Evolutionary conservation across 192 early-diverging fungal species (phyloP).

Genomic region (Backusella australiensis): DNA sequence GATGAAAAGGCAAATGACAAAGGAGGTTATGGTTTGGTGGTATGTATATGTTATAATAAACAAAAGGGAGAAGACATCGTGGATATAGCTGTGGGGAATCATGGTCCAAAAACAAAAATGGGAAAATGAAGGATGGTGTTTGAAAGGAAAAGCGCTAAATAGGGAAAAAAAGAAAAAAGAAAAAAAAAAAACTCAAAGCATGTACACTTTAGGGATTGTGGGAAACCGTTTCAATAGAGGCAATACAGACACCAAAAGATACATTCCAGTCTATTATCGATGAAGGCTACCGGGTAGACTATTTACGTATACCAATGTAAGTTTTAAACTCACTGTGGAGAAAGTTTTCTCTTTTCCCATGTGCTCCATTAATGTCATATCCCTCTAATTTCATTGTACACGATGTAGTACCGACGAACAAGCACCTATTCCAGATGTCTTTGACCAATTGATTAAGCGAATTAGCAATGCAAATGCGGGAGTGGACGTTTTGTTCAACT

Average conservation of each 20-base stretch:
- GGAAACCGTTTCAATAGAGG: slow-evolving; percentile 49
- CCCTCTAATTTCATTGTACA: background rate
- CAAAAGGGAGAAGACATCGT: background rate
- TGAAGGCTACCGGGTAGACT: slow-evolving; percentile 55
- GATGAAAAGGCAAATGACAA: slow-evolving; percentile 47
- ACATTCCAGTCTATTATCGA: slow-evolving; percentile 49
- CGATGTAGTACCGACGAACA: slow-evolving; percentile 51
- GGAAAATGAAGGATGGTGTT: background rate
- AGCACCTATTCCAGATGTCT: slow-evolving; percentile 66
- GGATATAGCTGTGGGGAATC: background rate
- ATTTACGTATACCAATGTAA: slow-evolving; percentile 58
- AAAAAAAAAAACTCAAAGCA: background rate
- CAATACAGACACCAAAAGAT: slow-evolving; percentile 56
- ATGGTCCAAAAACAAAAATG: background rate
- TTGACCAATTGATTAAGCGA: slow-evolving; percentile 55
- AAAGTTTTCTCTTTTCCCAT: background rate
- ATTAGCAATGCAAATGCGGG: slow-evolving; percentile 27
- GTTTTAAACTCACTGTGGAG: background rate
- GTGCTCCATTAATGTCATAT: background rate
- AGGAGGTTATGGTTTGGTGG: slow-evolving; percentile 49
- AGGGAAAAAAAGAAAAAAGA: background rate
- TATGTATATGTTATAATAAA: slow-evolving; percentile 15
- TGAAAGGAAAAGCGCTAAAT: background rate
- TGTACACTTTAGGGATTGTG: slow-evolving; percentile 32
- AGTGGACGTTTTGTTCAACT: slow-evolving; percentile 59